These are phyloP conservation scores for Colletotrichum sp. DNA, from an alignment of 2,329 filamentous ascomycete species.

Conservation along the genomic window DNA sequence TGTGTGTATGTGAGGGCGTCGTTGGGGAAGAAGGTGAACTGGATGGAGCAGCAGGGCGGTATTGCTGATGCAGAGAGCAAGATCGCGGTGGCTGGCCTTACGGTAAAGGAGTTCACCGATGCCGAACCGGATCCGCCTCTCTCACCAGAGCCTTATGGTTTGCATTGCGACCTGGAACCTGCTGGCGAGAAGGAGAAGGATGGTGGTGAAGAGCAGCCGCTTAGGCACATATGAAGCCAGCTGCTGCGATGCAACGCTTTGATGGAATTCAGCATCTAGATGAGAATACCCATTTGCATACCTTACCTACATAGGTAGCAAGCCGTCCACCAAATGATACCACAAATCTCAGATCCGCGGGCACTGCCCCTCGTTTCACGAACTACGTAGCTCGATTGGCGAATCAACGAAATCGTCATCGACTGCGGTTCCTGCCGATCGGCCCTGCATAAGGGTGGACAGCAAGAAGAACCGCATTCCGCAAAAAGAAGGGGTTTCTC, in stretches of 20 bases:
- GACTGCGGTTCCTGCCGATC: conserved; percentile 16
- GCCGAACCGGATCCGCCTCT: background rate
- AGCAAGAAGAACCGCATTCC: background rate
- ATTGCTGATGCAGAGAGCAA: too few relatives aligned
- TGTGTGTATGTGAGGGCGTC: background rate
- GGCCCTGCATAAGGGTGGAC: background rate
- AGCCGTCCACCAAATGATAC: background rate
- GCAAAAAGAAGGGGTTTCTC: background rate
- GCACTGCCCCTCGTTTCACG: background rate
- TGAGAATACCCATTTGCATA: background rate
- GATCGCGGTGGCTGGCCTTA: too few relatives aligned
- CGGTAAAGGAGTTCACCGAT: too few relatives aligned
- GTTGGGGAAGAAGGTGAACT: background rate
- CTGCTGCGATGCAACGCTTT: background rate
- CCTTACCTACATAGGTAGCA: too few relatives aligned
- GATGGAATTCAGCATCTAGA: background rate
- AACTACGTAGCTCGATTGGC: background rate
- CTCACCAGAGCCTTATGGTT: background rate
- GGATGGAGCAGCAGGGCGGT: conserved; percentile 16
- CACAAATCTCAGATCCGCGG: background rate
- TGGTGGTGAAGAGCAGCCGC: background rate
- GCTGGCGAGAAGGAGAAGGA: background rate
- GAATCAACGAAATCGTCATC: conserved; percentile 14
- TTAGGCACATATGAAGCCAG: background rate
- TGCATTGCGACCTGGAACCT: accelerated